phyloP scores from a whole-genome alignment of 306 rosid genomes.

The Rosa rugosa region DNA sequence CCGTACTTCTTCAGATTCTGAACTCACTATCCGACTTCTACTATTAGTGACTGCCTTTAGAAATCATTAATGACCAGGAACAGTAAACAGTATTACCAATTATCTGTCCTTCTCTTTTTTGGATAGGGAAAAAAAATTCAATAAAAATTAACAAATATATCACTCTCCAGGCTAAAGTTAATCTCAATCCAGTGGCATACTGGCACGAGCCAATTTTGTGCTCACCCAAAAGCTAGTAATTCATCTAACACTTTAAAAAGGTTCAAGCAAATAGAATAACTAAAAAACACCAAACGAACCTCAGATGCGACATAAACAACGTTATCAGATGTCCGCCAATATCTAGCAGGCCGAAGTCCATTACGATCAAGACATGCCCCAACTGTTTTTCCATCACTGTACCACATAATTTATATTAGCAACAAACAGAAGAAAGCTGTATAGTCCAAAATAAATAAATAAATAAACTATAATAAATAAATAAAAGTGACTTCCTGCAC shows the following conservation, averaged over 20 bases:
- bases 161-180: background rate
- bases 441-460: constrained; percentile 1
- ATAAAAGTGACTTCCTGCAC: background rate
- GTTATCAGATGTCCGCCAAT: constrained; percentile 98
- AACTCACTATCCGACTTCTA: background rate
- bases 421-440: constrained; percentile 28
- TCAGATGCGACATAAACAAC: constrained; percentile 98
- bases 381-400: constrained; percentile 97
- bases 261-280: constrained; percentile 1
- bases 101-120: background rate
- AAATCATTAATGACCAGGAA: background rate
- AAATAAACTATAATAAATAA: background rate
- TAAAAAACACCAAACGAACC: constrained; percentile 54
- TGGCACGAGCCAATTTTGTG: background rate
- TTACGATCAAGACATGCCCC: constrained; percentile 98
- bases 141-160: background rate
- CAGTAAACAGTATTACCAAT: background rate
- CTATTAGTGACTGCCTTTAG: background rate
- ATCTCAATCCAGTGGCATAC: background rate
- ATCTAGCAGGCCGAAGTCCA: constrained; percentile 99
- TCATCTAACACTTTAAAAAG: constrained; percentile 25
- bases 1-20: background rate
- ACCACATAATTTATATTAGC: constrained; percentile 33
- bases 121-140: background rate
- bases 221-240: constrained; percentile 16